Evolutionary conservation across 1,284 basidiomycete genomes (phyloP), one percentile per base, ranked within the genome.

Genomic region (Cystobasidium slooffiae): DNA sequence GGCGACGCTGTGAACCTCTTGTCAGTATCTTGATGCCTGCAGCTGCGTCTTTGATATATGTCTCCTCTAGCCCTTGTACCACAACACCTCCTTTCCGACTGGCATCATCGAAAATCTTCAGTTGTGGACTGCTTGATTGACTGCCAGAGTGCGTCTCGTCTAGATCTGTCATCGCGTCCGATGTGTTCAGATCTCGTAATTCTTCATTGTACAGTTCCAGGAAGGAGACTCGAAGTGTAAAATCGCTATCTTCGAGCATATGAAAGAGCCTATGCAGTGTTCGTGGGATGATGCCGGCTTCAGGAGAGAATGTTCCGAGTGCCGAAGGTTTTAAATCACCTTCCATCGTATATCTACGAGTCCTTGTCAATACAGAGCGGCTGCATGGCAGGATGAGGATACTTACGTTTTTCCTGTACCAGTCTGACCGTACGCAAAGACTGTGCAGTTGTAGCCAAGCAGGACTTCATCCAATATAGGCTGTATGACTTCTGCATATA

Each of bases 141-240:
- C 88, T 39, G 89, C 85, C 46, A 88, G 82, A 77, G 59, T 20
- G 31, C 80, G 0, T 51, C 14, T 12, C 76, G 22, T 55, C 67
- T 16, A 20, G 18, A 20, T 59, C 31, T 3, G 68, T 63, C 24
- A 79, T n/a, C 70, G 75, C 92, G 84, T 95, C 91, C 76, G 85
- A 85, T 1, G 91, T 88, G 44, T 97, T 88, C 43, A 98, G 87
- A 81, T 98, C 95, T 41, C 95, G 91, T n/a, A 99, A 87, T 82
- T 99, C 96, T 84, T 99, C 97, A 81, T 99, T 99, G 84, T 99
- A 99, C n/a, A 99, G 87, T 81, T 99, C 97, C 70, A 99, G 87
- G 81, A 91, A 98, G 0, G 93, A 96, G 70, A 97, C 89, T 80
- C 93, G 94, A 81, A 99, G 94, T 77, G 92, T 91, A 81, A 90